Evolutionary conservation across 176 grass and related monocot genomes (phyloP), one percentile per base, ranked within the genome.

Genomic region (Saccharum officinarum): DNA sequence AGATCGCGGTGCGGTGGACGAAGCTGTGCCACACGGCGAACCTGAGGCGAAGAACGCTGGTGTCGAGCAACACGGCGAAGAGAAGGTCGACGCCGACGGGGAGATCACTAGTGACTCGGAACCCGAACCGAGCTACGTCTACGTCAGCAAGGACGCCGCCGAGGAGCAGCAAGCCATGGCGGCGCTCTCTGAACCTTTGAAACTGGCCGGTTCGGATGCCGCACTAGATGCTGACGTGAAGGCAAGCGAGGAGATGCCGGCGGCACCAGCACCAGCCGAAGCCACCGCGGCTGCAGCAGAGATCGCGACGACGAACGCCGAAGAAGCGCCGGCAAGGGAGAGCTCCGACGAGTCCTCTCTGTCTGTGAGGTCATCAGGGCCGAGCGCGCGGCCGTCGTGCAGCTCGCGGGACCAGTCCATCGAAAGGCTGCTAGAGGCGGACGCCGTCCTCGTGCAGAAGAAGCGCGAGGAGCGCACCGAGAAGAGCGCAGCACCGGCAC

Each of bases 311-410:
- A 79, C 13, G 73, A 86, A 61, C 13, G 80, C 78, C 28, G 82
- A 86, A 67, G 87, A 76, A 41, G 92, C 78, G 1, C 81, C 85
- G n/a, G 70, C 80, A 0, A 81, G 79, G 23, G 75, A 83, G 54
- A 97, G 92, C 87, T 77, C 90, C 9, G 80, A 67, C 0, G 80
- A 83, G 60, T 82, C 84, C 13, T 88, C 67, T 20, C 92, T 94
- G 79, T 92, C 92, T 0, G 77, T 12, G n/a, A 75, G 80, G 89
- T 91, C 90, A 85, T 89, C 92, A 49, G 80, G 64, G 7, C 12
- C 38, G 68, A 81, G 89, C 69, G 62, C 84, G 30, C 45, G 62
- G n/a, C 71, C 89, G 3, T 97, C 85, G n/a, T 94, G 60, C 83
- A 90, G 84, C 73, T 86, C 79, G 12, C 57, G 66, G 5, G 85